Evolutionary conservation across 1,139 yeast species (phyloP).

Genomic region (Candida pseudoviswanathii): DNA sequence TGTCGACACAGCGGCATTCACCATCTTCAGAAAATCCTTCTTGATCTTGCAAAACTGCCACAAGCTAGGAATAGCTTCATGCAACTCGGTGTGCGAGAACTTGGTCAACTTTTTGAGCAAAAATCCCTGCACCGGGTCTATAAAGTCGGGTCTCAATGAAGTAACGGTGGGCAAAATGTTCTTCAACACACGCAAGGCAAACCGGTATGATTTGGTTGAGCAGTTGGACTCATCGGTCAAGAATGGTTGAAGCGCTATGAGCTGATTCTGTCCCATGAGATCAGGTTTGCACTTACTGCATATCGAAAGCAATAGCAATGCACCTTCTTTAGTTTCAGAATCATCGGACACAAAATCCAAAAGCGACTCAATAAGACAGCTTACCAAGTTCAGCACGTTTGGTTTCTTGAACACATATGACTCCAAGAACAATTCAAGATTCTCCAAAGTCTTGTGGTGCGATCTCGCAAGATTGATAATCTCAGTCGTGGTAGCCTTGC

Average conservation of each 20-base stretch:
- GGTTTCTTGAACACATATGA: constrained; percentile 37
- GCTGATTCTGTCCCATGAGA: constrained; percentile 63
- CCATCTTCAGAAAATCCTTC: constrained; percentile 49
- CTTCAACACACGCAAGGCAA: constrained; percentile 55
- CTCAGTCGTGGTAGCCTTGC: background rate
- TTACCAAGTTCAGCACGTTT: constrained; percentile 8
- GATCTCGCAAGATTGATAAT: constrained; percentile 32
- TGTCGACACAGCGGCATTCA: constrained; percentile 64
- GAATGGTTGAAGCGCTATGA: constrained; percentile 62
- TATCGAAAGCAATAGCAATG: constrained; percentile 52
- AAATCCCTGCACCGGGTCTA: constrained; percentile 51
- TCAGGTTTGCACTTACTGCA: constrained; percentile 53
- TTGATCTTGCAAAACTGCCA: constrained; percentile 55
- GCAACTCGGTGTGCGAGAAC: constrained; percentile 57
- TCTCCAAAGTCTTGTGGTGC: constrained; percentile 44
- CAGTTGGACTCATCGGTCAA: constrained; percentile 47
- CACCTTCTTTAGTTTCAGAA: constrained; percentile 26
- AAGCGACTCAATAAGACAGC: constrained; percentile 4
- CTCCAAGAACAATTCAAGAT: constrained; percentile 31
- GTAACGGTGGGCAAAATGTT: constrained; percentile 45
- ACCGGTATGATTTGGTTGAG: constrained; percentile 37
- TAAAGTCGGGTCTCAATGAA: constrained; percentile 53
- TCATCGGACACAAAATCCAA: constrained; percentile 30
- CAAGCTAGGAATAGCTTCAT: constrained; percentile 68
- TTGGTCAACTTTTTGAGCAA: constrained; percentile 59